A percentile compares a stretch with the other conserved stretches of the same genome.
These are phyloP conservation scores for Chrysopogon serrulatus DNA, from an alignment of 176 grass and related monocot species.

Conservation along the genomic window DNA sequence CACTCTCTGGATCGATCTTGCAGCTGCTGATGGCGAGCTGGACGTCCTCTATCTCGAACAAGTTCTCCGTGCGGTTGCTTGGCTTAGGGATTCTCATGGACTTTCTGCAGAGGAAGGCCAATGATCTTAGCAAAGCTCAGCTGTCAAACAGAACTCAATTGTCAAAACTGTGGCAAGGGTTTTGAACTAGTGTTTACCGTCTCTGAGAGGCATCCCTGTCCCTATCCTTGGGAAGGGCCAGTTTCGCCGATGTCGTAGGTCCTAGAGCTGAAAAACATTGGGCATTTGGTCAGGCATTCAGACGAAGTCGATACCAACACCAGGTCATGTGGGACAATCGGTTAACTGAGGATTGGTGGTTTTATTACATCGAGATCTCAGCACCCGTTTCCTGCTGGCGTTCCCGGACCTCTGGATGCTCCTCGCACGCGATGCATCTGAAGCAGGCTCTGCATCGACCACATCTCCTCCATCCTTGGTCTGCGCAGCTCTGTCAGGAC, in stretches of 20 bases:
- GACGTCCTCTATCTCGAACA: slow-evolving; percentile 57
- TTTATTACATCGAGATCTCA: slow-evolving; percentile 37
- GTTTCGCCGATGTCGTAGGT: background rate
- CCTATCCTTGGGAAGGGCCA: slow-evolving; percentile 11
- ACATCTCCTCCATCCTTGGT: slow-evolving; percentile 18
- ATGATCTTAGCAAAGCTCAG: background rate
- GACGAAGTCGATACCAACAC: background rate
- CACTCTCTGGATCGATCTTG: background rate
- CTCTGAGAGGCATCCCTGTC: slow-evolving; percentile 23
- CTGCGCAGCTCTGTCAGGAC: background rate
- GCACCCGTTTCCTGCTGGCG: slow-evolving; percentile 38
- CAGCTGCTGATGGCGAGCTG: slow-evolving; percentile 26
- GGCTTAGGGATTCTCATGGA: slow-evolving; percentile 39
- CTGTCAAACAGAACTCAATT: background rate
- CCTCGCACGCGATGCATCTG: background rate
- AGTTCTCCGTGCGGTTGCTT: slow-evolving; percentile 15
- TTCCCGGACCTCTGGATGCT: slow-evolving; percentile 32
- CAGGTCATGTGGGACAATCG: background rate
- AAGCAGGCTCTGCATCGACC: slow-evolving; percentile 2
- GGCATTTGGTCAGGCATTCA: background rate
- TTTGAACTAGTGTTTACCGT: slow-evolving; percentile 18
- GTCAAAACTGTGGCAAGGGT: background rate
- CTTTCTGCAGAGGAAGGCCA: slow-evolving; percentile 26
- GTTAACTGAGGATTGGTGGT: background rate
- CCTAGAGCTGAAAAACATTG: slow-evolving; percentile 50